Evolutionary conservation across 768 basidiomycete species (phyloP).

Genomic region (Tricholoma terreum): DNA sequence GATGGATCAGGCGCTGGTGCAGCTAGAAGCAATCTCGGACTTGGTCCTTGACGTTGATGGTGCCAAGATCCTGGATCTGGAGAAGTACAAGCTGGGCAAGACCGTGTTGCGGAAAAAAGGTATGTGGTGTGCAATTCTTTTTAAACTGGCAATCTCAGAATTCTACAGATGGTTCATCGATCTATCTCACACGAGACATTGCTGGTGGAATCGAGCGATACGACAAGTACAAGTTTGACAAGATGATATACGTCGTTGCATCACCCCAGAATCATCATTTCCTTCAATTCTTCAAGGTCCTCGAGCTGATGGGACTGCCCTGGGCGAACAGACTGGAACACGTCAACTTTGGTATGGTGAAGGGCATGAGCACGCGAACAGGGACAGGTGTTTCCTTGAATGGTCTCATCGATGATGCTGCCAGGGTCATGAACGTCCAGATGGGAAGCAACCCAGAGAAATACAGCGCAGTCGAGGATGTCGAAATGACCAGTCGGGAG

Average conservation of each 20-base stretch:
- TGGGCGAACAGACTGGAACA: conserved; percentile 85
- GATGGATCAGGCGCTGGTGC: conserved; percentile 68
- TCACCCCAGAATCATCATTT: conserved; percentile 86
- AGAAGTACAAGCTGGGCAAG: conserved; percentile 88
- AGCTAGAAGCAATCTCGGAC: conserved; percentile 60
- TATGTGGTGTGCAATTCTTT: conserved; percentile 22
- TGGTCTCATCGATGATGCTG: conserved; percentile 87
- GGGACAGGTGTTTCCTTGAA: conserved; percentile 95
- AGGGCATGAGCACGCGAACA: conserved; percentile 92
- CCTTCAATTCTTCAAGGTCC: conserved; percentile 90
- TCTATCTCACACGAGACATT: conserved; percentile 94
- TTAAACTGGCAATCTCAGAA: background rate
- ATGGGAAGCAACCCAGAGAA: conserved; percentile 95
- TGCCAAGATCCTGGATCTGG: conserved; percentile 83
- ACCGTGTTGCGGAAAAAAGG: conserved; percentile 87
- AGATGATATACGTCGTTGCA: conserved; percentile 92
- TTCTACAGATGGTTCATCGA: conserved; percentile 79
- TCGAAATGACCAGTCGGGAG: conserved; percentile 71
- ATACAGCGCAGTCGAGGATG: conserved; percentile 84
- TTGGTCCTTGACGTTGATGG: conserved; percentile 76
- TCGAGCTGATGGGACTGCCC: conserved; percentile 84
- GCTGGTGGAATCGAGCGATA: conserved; percentile 91
- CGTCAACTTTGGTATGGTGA: conserved; percentile 88
- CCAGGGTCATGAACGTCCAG: conserved; percentile 90
- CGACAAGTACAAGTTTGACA: conserved; percentile 82